phyloP scores from a whole-genome alignment of 495 filamentous ascomycete genomes.

The Extremus antarcticus region DNA sequence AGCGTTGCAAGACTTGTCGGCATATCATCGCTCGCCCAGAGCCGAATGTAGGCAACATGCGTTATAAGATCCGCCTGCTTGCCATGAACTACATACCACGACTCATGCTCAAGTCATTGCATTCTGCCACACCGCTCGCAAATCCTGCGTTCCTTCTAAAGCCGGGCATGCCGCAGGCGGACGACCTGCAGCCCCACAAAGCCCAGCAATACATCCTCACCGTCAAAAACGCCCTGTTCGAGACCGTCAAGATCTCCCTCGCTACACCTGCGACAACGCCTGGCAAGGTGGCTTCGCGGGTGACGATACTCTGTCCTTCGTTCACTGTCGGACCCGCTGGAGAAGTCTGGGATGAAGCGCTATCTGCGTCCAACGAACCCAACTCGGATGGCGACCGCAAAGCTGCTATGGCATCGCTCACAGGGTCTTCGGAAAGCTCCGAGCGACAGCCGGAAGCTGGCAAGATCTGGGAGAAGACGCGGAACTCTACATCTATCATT shows the following conservation, averaged over 20 bases:
- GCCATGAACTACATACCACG: constrained; percentile 82
- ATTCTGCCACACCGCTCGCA: constrained; percentile 14
- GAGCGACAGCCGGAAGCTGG: constrained; percentile 58
- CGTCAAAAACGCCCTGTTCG: constrained; percentile 88
- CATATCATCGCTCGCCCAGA: constrained; percentile 97
- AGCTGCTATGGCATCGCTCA: constrained; percentile 15
- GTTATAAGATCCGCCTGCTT: constrained; percentile 80
- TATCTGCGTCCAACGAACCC: constrained; percentile 36
- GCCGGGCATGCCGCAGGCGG: constrained; percentile 29
- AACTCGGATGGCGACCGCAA: constrained; percentile 6
- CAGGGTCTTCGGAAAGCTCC: constrained; percentile 5
- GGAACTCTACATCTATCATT: constrained; percentile 92
- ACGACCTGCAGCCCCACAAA: constrained; percentile 50
- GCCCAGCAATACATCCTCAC: constrained; percentile 78
- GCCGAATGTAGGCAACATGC: constrained; percentile 69
- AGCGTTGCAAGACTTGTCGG: constrained; percentile 82
- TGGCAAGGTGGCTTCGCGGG: constrained; percentile 61
- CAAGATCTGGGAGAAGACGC: constrained; percentile 85
- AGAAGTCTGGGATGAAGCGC: constrained; percentile 90
- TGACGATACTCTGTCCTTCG: constrained; percentile 87
- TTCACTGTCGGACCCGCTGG: constrained; percentile 93
- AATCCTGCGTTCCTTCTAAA: constrained; percentile 21
- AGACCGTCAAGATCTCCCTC: constrained; percentile 72
- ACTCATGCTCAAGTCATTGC: constrained; percentile 37
- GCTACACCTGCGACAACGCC: constrained; percentile 75